Evolutionary conservation across 2,329 filamentous ascomycete species (phyloP), one percentile per base, ranked within the genome.

Genomic region (Paecilomyces dactylethromorphus): DNA sequence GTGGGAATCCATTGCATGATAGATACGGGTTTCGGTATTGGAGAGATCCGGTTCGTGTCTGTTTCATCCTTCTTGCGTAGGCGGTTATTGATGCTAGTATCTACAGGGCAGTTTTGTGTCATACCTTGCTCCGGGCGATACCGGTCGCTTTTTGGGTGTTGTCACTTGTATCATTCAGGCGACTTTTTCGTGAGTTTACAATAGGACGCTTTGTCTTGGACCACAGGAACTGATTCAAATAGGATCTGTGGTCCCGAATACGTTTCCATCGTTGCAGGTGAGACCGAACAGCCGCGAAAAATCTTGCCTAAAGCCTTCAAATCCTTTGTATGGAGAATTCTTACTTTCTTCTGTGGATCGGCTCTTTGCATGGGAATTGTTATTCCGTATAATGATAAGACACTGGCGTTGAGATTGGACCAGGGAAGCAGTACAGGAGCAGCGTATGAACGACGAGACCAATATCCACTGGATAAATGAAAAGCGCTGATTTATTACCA

Each of bases 281-380:
- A 90, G 69, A 83, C 87, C 1, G 83, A 87, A 65, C 87, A 88
- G 61, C 87, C 87, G 0, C 83, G 87, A 5, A 77, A 75, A n/a
- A 81, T 87, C 22, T 85, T 92, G 75, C 87, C 87, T 0, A 84
- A 82, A 24, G 89, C 89, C 1, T 91, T 86, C 73, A 87, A 88
- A 59, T 84, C 87, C 57, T 87, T 91, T 2, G 90, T 90, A 69
- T 91, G 88, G 74, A 86, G 89, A n/a, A 78, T 92, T 29, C 86
- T 87, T 0, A 75, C 83, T 15, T 92, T 92, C 71, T 91, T 91
- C 74, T 81, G 89, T 50, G 80, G 88, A 0, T 88, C 88, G 1
- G 84, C 87, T 0, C 79, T 92, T 2, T 84, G 82, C 18, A 85
- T 90, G 5, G 87, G 87, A 2, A 86, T 90, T 54, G 71, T 90